Evolutionary conservation across 441 rosid species (phyloP).

Genomic region (Theobroma grandiflorum): DNA sequence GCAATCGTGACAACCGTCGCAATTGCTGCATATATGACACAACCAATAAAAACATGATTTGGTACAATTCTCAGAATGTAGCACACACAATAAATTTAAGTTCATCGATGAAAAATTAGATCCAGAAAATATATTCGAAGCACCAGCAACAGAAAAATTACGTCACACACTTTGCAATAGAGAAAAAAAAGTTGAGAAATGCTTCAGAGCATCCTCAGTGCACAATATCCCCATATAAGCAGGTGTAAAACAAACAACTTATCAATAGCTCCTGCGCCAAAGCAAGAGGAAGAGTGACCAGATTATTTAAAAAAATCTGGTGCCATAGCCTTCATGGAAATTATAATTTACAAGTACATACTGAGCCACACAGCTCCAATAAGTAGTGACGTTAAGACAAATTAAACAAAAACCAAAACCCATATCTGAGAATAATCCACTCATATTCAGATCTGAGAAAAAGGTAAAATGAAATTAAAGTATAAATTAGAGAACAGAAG

Average conservation of each 20-base stretch:
- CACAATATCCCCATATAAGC: constrained; percentile 10
- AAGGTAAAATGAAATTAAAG: background rate
- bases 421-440: background rate
- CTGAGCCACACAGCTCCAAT: background rate
- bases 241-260: background rate
- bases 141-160: background rate
- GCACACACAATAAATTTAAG: background rate
- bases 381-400: background rate
- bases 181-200: background rate
- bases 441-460: background rate
- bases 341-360: background rate
- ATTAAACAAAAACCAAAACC: background rate
- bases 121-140: background rate
- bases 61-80: background rate
- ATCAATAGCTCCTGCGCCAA: background rate
- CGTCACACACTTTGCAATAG: background rate
- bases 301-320: background rate
- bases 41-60: background rate
- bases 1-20: constrained; percentile 81
- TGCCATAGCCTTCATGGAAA: background rate
- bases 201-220: background rate
- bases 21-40: constrained; percentile 60
- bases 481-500: background rate
- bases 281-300: constrained; percentile 5
- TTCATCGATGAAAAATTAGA: background rate